Evolutionary conservation across 1,139 yeast genomes (phyloP).

Genomic region (Candida labiduridarum): DNA sequence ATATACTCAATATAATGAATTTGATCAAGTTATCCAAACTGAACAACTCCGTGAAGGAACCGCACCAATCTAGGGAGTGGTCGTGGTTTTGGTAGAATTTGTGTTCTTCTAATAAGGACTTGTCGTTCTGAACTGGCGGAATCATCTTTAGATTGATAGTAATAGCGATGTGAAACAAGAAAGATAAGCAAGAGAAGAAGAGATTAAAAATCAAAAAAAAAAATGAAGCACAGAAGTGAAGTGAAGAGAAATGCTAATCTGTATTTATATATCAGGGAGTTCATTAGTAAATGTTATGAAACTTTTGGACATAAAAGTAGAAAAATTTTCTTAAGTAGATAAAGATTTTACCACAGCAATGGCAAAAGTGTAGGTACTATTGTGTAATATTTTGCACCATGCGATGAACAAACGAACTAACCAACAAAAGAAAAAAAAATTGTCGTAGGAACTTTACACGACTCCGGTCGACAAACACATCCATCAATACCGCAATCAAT

Average conservation of each 20-base stretch:
- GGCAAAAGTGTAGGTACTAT: no score
- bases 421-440: not conserved
- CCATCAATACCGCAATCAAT: not conserved
- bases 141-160: constrained; percentile 12
- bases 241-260: no score
- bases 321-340: no score
- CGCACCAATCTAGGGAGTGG: not conserved
- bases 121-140: constrained; percentile 26
- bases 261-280: no score
- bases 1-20: not conserved
- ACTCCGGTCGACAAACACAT: not conserved
- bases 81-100: constrained; percentile 25
- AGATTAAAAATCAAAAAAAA: not conserved
- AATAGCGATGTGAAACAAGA: not conserved
- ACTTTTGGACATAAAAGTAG: no score
- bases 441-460: not conserved
- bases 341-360: no score
- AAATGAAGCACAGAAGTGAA: no score
- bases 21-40: not conserved
- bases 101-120: constrained; percentile 29
- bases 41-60: not conserved
- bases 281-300: no score
- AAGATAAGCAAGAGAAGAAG: not conserved
- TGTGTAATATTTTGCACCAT: no score
- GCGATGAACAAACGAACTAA: not conserved